These are phyloP conservation scores for Neofusicoccum kwambonambiense DNA, from an alignment of 2,329 filamentous ascomycete species.

Conservation along the genomic window DNA sequence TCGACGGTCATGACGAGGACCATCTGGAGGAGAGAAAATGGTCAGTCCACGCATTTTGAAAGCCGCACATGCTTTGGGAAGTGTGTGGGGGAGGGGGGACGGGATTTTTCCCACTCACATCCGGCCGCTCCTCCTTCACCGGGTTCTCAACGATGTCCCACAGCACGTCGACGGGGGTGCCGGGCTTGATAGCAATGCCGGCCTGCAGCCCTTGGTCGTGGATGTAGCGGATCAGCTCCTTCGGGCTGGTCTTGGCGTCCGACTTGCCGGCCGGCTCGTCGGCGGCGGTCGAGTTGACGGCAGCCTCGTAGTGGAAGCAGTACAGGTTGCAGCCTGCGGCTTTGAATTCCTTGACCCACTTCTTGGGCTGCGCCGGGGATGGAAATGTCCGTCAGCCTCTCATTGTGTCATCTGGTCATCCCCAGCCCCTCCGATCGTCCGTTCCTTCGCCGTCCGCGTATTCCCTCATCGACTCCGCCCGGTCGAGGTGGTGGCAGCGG, in stretches of 20 bases:
- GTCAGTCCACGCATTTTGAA: constrained; percentile 21
- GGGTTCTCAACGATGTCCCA: constrained; percentile 81
- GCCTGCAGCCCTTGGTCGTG: constrained; percentile 85
- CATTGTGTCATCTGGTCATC: no score
- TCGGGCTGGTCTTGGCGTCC: constrained; percentile 73
- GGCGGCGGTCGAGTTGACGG: constrained; percentile 76
- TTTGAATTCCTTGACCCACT: constrained; percentile 96
- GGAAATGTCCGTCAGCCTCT: no score
- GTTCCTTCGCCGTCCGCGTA: not conserved
- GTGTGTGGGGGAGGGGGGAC: no score
- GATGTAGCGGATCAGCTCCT: constrained; percentile 84
- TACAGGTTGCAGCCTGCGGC: constrained; percentile 96
- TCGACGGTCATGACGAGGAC: constrained; percentile 98
- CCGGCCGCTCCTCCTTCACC: constrained; percentile 74
- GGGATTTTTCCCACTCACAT: constrained; percentile 59
- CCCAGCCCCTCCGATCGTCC: not conserved
- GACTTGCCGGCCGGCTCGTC: constrained; percentile 70
- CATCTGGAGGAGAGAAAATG: constrained; percentile 65
- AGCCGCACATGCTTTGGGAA: no score
- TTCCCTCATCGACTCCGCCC: not conserved
- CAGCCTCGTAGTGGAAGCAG: constrained; percentile 99
- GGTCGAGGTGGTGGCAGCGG: not conserved
- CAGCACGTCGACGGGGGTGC: constrained; percentile 84
- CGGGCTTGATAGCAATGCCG: constrained; percentile 93
- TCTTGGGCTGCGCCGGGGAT: constrained; percentile 71